Base-by-base conservation (phyloP, 2,329 filamentous ascomycete genomes). In the Diaporthe caulivora region DNA sequence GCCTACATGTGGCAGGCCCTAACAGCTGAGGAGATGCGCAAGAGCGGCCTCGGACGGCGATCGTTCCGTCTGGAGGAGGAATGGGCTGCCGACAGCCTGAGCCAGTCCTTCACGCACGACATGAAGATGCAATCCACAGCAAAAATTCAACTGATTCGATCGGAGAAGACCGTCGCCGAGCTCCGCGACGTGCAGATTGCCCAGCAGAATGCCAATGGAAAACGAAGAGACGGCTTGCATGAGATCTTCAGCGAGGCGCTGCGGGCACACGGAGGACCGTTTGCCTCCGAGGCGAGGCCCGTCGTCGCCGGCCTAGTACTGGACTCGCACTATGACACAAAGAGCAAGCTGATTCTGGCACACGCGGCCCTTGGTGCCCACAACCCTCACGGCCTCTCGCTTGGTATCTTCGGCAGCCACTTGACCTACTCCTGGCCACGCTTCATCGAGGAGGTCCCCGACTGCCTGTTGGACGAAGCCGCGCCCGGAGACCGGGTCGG, bases 1-100 rank as follows among this genome's bases (percentile, higher is more conserved):
- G 93, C 92, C 31, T 94, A 94, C 80, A 87, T 94, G 72, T 94
- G 93, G 92, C 93, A 95, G 80, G 92, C 92, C 29, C 92, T 93
- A 72, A 94, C 92, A 1, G 92, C 92, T 29, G 92, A 94, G 79
- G 92, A 94, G 78, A 92, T 94, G 90, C 91, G 91, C 75, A 86
- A 89, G 65, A 89, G 93, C 77, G 89, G 90, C 34, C 91, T 94
- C 75, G 92, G 91, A 13, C 87, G 92, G 62, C 88, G 92, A 69
- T 92, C 91, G 76, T 94, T 94, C 82, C 88, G 92, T 49, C 90
- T 93, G 64, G 93, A 94, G 78, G 93, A 95, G 78, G 90, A 93
- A 78, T 94, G 92, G 92, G 88, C 91, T 78, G 86, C 87, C 1
- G 92, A 93, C 21, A 93, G 91, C 2, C 83, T 93, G 62, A 92